Base-by-base conservation (phyloP, 768 basidiomycete genomes). In the Plicaturopsis crispa region DNA sequence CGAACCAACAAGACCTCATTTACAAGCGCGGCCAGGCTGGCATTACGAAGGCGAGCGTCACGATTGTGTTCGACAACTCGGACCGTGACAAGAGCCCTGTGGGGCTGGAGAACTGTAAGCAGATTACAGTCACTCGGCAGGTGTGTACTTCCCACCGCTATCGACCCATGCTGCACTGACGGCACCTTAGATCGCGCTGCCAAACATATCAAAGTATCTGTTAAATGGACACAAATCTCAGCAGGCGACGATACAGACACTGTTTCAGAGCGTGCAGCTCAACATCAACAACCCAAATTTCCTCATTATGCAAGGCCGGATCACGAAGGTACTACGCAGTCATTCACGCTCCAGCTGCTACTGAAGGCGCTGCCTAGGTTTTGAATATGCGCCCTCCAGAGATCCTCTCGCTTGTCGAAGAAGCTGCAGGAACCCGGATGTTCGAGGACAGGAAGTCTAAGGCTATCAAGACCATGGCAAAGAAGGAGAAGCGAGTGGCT, bases 211-310 rank as follows among this genome's bases (percentile, higher is more conserved):
- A 5, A 99, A 99, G 51, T 98, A 96, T 59, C 78, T 99, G 12
- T 61, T 98, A 30, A 97, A 97, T 47, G 96, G 96, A 0, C 96
- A 97, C 67, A 96, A 93, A 51, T 70, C 91, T 3, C 77, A 79
- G 3, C 90, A 96, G 47, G 78, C 85, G 38, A 70, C 67, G 1
- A 75, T 99, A 0, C 96, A 96, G 52, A 84, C 80, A 20, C 69
- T 98, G 11, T 98, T 99, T 53, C 96, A 98, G 55, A 84, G 88
- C 28, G 93, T 99, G 1, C 92, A 96, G 58, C 76, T 99, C 47
- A 98, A 98, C 56, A 98, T 99, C 72, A 99, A 98, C 64, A 97
- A 97, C 60, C 96, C 96, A 31, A 98, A 98, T 57, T 98, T 98
- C 66, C 73, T 99, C 42, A 97, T 98, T 57, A 98, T 98, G 94